Percentiles rank a stretch among this genome's conserved stretches.
Evolutionary conservation across 2,329 filamentous ascomycete species (phyloP).

Genomic region (Trichoderma sp.): DNA sequence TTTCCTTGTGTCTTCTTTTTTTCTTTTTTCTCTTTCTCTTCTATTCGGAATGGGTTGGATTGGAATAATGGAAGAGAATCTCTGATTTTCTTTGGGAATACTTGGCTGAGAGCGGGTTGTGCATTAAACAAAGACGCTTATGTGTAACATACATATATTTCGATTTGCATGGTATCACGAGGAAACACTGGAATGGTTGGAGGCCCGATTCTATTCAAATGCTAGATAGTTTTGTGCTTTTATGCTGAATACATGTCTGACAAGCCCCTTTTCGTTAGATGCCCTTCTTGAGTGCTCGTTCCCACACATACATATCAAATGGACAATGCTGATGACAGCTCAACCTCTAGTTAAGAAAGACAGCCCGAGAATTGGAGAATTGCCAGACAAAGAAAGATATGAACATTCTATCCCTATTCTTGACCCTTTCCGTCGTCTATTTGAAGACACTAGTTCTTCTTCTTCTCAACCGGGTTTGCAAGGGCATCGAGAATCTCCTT

Average conservation of each 20-base stretch:
- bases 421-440: not conserved
- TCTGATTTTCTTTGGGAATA: not conserved
- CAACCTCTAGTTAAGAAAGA: not conserved
- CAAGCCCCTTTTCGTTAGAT: not conserved
- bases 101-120: not conserved
- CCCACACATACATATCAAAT: not conserved
- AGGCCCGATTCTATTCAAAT: not conserved
- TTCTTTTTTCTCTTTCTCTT: not conserved
- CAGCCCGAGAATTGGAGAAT: not conserved
- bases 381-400: not conserved
- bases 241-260: not conserved
- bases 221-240: not conserved
- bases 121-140: conserved; percentile 7
- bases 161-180: conserved; percentile 14
- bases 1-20: not conserved
- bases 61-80: not conserved
- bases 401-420: not conserved
- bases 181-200: not conserved
- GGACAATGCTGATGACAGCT: not conserved
- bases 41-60: not conserved
- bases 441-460: not conserved
- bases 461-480: conserved; percentile 14
- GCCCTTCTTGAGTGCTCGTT: not conserved
- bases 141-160: conserved; percentile 5
- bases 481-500: conserved; percentile 17